Base-by-base conservation (phyloP, 768 basidiomycete genomes). In the Panus rudis region DNA sequence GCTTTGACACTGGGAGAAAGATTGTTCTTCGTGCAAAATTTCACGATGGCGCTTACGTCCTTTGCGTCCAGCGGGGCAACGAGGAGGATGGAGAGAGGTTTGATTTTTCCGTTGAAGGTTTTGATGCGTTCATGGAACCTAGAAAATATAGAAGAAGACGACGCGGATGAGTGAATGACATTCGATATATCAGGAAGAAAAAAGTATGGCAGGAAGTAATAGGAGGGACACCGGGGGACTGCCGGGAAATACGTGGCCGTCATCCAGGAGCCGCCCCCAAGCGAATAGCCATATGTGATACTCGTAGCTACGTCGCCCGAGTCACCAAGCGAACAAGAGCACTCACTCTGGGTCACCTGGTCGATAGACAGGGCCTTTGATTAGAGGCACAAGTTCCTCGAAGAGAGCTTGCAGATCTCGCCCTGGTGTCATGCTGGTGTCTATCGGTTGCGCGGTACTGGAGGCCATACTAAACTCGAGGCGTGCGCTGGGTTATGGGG, bases 1-100 rank as follows among this genome's bases (percentile, higher is more conserved):
- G 88, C 85, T 59, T 90, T 92, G 53, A 92, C 74, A 7, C 88
- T 91, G 4, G 84, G 76, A 8, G 83, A 79, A 3, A 93, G 65
- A 0, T 64, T 63, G 55, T 91, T 71, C 42, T 78, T 76, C n/a
- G 59, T 63, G 56, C 90, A 92, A 61, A 93, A 92, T 11, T 73
- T 51, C 45, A 94, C 62, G 43, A 78, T 69, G 83, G 73, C 73
- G 74, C 84, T 88, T 35, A 93, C 80, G 56, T 93, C 88, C 46
- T 78, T 70, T 1, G 89, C 85, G 49, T 90, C 83, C 23, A 81
- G 57, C 1, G 92, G 90, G 42, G 79, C 81, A 0, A 73, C 80
- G 12, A 91, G 48, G 3, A 47, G 41, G 14, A 42, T 42, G 16
- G 48, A 43, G 11, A 41, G 38, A 4, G 53, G 47, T 26, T 47